Base-by-base conservation (phyloP, 805 yeast species). In the Ogataea pilisensis region DNA sequence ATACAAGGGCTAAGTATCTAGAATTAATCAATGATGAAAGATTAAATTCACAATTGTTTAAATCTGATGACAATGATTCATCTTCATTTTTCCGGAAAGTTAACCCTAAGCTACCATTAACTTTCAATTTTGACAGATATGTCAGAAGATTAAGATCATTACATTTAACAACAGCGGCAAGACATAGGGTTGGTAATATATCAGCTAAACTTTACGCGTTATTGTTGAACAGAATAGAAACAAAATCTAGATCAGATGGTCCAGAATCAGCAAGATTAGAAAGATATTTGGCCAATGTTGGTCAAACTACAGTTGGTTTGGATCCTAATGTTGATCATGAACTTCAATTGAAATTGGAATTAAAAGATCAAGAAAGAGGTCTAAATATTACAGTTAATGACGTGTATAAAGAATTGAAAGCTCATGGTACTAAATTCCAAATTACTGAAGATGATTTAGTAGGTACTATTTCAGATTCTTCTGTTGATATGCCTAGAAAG, bases 101-200 rank as follows among this genome's bases (percentile, higher is more conserved):
- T 16, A 72, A 73, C 28, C 70, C 75, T 2, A 51, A 65, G 19
- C 48, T 81, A 4, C 73, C 81, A 2, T 59, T 88, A 20, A 68
- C 81, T 0, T 68, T 88, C 54, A 82, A 80, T 53, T 67, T 85
- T 38, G 73, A 76, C 25, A 69, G 93, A 50, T 89, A 75, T 51
- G 70, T 85, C 38, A 82, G 87, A 54, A 64, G 74, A 26, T 70
- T 81, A 53, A 73, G 97, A 49, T 72, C 84, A 9, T 60, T 66
- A 34, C 84, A 84, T 49, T 68, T 93, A 13, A 76, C 69, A 1
- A 75, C 76, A 26, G 70, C 84, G 37, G 84, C 82, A 12, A 68
- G 72, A 24, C 81, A 83, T 34, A 72, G 87, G 39, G 62, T 89
- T 25, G 98, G 98, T 3, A 63, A 71, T 6, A 60, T 84, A 2